These are phyloP conservation scores for Lithospermum erythrorhizon DNA, from an alignment of 257 asterid species.

Conservation along the genomic window DNA sequence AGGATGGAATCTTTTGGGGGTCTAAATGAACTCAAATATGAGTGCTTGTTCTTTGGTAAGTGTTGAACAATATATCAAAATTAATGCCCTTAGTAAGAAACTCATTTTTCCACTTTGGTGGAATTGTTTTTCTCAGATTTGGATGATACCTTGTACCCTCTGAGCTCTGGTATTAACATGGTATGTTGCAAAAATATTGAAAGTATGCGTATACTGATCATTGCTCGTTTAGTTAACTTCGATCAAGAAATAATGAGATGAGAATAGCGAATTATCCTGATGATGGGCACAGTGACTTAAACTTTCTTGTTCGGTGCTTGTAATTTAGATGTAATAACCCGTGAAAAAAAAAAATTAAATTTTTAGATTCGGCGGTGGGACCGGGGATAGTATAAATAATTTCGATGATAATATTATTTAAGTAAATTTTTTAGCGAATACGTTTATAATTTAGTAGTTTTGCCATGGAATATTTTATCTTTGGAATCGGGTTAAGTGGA, in stretches of 20 bases:
- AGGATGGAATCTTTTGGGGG: constrained; percentile 42
- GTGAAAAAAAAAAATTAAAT: too few relatives aligned
- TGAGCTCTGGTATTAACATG: constrained; percentile 67
- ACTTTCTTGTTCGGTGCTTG: not conserved
- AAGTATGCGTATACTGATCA: constrained; percentile 23
- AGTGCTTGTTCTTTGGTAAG: constrained; percentile 61
- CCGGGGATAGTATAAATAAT: too few relatives aligned
- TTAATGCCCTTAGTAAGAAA: not conserved
- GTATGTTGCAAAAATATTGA: constrained; percentile 76
- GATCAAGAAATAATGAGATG: too few relatives aligned
- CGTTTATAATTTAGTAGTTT: too few relatives aligned
- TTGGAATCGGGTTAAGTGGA: too few relatives aligned
- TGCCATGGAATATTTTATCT: too few relatives aligned
- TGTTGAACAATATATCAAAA: constrained; percentile 2
- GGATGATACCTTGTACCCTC: constrained; percentile 88
- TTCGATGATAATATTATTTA: too few relatives aligned
- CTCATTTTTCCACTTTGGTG: not conserved
- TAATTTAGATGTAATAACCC: not conserved
- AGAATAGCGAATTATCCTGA: too few relatives aligned
- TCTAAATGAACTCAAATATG: constrained; percentile 33
- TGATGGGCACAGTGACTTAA: too few relatives aligned
- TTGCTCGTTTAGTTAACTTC: not conserved
- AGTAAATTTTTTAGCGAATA: too few relatives aligned
- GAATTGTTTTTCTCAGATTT: constrained; percentile 31
- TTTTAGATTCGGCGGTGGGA: too few relatives aligned